phyloP scores from a whole-genome alignment of 306 rosid species.

The Styphnolobium japonicum region DNA sequence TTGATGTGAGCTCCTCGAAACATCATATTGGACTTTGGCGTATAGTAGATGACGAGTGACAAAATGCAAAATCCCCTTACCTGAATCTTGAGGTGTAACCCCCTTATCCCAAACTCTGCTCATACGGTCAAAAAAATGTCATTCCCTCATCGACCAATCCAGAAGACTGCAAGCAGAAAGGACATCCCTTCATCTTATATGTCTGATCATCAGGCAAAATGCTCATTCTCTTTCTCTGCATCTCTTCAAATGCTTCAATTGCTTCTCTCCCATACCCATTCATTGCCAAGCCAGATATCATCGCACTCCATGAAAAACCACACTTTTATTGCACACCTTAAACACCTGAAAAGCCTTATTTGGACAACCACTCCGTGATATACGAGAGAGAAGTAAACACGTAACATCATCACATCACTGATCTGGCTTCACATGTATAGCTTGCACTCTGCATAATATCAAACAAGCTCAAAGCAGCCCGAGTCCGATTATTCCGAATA shows the following conservation, averaged over 20 bases:
- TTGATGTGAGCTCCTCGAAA: not conserved
- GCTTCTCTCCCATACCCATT: conserved; percentile 81
- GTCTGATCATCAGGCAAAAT: conserved; percentile 68
- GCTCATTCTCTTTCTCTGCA: conserved; percentile 64
- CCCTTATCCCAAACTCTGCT: conserved; percentile 52
- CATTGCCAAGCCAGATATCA: conserved; percentile 80
- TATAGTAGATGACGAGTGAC: not conserved
- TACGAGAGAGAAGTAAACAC: conserved; percentile 73
- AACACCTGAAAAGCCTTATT: conserved; percentile 74
- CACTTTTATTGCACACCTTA: conserved; percentile 43
- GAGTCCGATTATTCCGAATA: conserved; percentile 43
- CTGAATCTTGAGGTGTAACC: no score
- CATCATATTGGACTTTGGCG: not conserved
- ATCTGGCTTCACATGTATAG: conserved; percentile 48
- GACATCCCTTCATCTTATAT: no score
- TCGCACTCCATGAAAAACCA: conserved; percentile 88
- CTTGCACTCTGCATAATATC: conserved; percentile 50
- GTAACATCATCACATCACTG: conserved; percentile 82
- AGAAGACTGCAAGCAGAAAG: conserved; percentile 89
- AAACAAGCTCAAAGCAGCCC: conserved; percentile 51
- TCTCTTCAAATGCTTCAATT: conserved; percentile 68
- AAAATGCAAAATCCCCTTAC: no score
- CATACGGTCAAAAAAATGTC: conserved; percentile 59
- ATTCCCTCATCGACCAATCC: conserved; percentile 71
- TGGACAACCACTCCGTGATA: conserved; percentile 68